phyloP scores from a whole-genome alignment of 2,329 filamentous ascomycete species.

The Penicillium sp. region DNA sequence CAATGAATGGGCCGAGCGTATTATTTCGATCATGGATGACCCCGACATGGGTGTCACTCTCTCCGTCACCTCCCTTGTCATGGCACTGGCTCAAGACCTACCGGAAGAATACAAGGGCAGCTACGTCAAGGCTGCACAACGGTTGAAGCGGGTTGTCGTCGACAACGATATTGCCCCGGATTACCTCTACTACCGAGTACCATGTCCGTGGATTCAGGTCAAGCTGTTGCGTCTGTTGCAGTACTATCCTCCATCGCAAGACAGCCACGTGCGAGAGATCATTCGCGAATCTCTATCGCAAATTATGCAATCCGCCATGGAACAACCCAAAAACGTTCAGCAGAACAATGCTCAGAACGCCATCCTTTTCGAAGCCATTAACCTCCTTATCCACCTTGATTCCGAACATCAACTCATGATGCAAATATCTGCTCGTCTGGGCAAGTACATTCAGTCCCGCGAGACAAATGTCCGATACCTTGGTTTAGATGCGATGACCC shows the following conservation, averaged over 20 bases:
- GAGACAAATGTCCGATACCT: slow-evolving; percentile 98
- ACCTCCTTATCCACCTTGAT: slow-evolving; percentile 95
- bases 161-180: slow-evolving; percentile 86
- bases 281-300: slow-evolving; percentile 88
- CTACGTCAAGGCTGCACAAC: slow-evolving; percentile 87
- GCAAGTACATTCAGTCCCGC: slow-evolving; percentile 92
- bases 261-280: slow-evolving; percentile 85
- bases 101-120: slow-evolving; percentile 91
- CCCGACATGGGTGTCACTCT: slow-evolving; percentile 88
- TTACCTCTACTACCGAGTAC: slow-evolving; percentile 99
- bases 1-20: slow-evolving; percentile 94
- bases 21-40: slow-evolving; percentile 99
- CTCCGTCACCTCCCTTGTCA: slow-evolving; percentile 92
- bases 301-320: slow-evolving; percentile 86
- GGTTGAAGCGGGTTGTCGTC: slow-evolving; percentile 84
- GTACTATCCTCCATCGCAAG: slow-evolving; percentile 97
- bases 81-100: slow-evolving; percentile 90
- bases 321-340: slow-evolving; percentile 96
- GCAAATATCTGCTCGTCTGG: slow-evolving; percentile 85
- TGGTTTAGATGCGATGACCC: slow-evolving; percentile 95
- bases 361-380: slow-evolving; percentile 96
- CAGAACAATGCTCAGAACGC: slow-evolving; percentile 99
- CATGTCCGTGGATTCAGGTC: slow-evolving; percentile 96
- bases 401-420: slow-evolving; percentile 94
- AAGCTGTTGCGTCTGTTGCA: slow-evolving; percentile 89